Evolutionary conservation across 2,329 filamentous ascomycete species (phyloP), one percentile per base, ranked within the genome.

Genomic region (Sporothrix variecibatus): DNA sequence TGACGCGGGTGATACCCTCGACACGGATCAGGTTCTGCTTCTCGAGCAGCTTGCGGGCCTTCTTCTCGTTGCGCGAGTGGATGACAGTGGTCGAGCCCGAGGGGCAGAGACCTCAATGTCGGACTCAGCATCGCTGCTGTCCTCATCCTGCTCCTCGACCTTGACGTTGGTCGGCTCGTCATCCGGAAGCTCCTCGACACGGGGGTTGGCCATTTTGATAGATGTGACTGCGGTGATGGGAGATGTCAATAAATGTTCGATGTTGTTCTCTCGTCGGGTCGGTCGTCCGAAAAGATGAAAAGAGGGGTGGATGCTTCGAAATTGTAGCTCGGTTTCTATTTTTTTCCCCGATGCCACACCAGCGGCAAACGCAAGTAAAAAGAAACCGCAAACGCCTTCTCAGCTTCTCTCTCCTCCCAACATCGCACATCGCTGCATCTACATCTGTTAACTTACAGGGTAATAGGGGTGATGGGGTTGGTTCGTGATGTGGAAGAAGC

Each of bases 1-100:
- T 99, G 81, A 99, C 97, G 83, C 96, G 92, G 82, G 96, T 99
- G 86, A 99, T 99, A 83, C 96, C 97, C 82, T 93, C 93, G 79
- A 99, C 93, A 82, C 95, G 94, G 89, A 94, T 96, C 83, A 99
- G 88, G 84, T 97, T 95, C 83, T 98, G 91, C 92, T 99, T 99
- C 85, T 94, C 93, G 84, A 99, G 97, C 82, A 95, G 94, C 91
- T 99, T 99, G 87, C 96, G 93, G 81, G 96, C 97, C 92, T 99
- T 99, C 93, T 99, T 99, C 93, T 99, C 96, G 88, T 98, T 98
- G 86, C 96, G 94, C 83, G 94, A 97, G 90, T 98, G 95, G 82
- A 99, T 92, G 81, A 96, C 91, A 82, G 95, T 93, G 78, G 92
- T 91, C 82, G 94, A 93, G 82, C 95, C 96, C 79, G 93, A 92